Evolutionary conservation across 441 rosid species (phyloP), one percentile per base, ranked within the genome.

Genomic region (Capsella rubella): DNA sequence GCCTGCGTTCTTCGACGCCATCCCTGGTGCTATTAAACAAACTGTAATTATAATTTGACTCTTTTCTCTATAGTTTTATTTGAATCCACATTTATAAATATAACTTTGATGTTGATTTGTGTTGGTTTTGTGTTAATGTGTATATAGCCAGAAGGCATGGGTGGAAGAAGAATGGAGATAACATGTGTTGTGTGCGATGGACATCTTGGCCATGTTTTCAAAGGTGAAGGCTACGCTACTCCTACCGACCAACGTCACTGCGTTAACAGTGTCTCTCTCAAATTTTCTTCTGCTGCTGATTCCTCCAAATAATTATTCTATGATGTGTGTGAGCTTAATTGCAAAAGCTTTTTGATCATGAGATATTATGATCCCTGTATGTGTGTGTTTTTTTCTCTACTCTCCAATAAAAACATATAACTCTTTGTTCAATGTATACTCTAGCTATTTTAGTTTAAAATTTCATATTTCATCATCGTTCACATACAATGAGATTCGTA

Each of bases 201-300:
- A 47, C 52, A 47, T 16, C 11, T 47, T 3, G 52, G 52, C 27
- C 52, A 47, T 15, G 52, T 47, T 47, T 47, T 47, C 5, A 47
- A 47, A 47, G 52, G 52, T 15, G 52, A 85, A 51, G 55, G 55
- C 11, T 51, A 8, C 55, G 25, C 29, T 25, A 51, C 55, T 51
- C 55, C 55, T 21, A 51, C 31, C 5, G 14, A 51, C 7, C n/a
- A 21, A 5, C 31, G 55, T 51, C 55, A 51, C 55, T 51, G 55
- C 31, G 55, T 50, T 50, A 50, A 50, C 31, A 50, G 55, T 50
- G 55, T 10, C n/a, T 21, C 55, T 50, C 31, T 50, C 55, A 50
- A 50, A 50, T 50, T 50, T 3, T 6, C 55, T 10, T 8, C 18
- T 16, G 18, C 55, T 50, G 31, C 29, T 50, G n/a, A 1, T 50